phyloP scores from a whole-genome alignment of 768 basidiomycete genomes.

The Suillus bovinus region DNA sequence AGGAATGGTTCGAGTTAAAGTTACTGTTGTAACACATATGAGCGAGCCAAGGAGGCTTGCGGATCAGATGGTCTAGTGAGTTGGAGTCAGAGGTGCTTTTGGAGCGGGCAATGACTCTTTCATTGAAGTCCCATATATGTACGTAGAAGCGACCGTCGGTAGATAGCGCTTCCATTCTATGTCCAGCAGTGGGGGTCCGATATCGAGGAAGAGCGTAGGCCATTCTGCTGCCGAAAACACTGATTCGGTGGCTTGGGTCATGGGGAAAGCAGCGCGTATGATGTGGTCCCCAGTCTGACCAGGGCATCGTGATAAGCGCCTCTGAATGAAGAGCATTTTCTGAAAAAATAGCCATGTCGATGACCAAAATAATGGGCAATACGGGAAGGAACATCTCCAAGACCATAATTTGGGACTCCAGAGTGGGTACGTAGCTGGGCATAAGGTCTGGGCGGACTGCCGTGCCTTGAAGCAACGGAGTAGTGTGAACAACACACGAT shows the following conservation, averaged over 20 bases:
- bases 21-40: background rate
- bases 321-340: background rate
- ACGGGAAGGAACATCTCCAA: background rate
- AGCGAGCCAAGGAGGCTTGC: background rate
- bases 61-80: background rate
- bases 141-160: background rate
- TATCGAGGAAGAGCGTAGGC: constrained; percentile 1
- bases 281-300: background rate
- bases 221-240: background rate
- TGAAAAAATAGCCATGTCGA: background rate
- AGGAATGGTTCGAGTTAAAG: background rate
- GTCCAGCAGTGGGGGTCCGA: background rate
- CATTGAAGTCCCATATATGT: background rate
- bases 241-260: background rate
- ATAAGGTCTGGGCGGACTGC: background rate
- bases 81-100: background rate
- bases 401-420: background rate
- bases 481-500: background rate
- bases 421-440: background rate
- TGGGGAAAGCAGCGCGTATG: background rate
- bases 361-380: background rate
- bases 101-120: too few relatives aligned
- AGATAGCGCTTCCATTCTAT: background rate
- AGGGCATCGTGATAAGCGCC: background rate
- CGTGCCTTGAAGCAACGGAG: background rate